phyloP scores from a whole-genome alignment of 2,329 filamentous ascomycete genomes.

The Blastomyces emzantsi region DNA sequence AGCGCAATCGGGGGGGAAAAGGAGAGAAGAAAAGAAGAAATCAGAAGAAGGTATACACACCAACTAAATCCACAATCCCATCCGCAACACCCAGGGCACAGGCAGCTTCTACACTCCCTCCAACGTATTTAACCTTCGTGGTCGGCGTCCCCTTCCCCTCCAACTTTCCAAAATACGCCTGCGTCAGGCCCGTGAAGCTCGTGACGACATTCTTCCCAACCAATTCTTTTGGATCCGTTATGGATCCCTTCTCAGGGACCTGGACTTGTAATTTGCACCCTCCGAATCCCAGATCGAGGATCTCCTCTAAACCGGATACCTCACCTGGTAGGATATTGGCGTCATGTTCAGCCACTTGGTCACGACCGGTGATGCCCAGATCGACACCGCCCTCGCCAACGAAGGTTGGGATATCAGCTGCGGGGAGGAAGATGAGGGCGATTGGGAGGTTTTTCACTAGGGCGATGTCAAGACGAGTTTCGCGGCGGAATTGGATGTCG shows the following conservation, averaged over 20 bases:
- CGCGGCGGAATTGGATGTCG: constrained; percentile 93
- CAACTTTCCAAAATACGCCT: constrained; percentile 72
- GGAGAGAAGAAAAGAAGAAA: background rate
- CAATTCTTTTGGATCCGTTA: constrained; percentile 62
- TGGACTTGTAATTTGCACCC: constrained; percentile 93
- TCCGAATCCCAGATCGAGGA: constrained; percentile 87
- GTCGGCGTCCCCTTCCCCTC: constrained; percentile 45
- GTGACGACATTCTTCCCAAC: constrained; percentile 91
- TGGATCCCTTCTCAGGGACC: constrained; percentile 74
- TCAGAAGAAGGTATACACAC: constrained; percentile 44
- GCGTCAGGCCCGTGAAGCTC: constrained; percentile 79
- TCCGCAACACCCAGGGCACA: constrained; percentile 93
- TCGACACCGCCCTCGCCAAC: constrained; percentile 91
- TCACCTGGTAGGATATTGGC: constrained; percentile 39
- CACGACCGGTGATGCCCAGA: constrained; percentile 86
- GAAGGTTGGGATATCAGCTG: constrained; percentile 94
- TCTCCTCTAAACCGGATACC: constrained; percentile 61
- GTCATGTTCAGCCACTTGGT: constrained; percentile 89
- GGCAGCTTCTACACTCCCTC: constrained; percentile 93
- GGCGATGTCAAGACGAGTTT: constrained; percentile 91
- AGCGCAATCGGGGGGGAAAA: background rate
- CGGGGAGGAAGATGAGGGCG: constrained; percentile 92
- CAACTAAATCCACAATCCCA: constrained; percentile 94
- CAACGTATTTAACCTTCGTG: constrained; percentile 88
- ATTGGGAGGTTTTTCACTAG: constrained; percentile 95